phyloP scores from a whole-genome alignment of 208 protist genomes.

The Acanthamoeba castellanii region DNA sequence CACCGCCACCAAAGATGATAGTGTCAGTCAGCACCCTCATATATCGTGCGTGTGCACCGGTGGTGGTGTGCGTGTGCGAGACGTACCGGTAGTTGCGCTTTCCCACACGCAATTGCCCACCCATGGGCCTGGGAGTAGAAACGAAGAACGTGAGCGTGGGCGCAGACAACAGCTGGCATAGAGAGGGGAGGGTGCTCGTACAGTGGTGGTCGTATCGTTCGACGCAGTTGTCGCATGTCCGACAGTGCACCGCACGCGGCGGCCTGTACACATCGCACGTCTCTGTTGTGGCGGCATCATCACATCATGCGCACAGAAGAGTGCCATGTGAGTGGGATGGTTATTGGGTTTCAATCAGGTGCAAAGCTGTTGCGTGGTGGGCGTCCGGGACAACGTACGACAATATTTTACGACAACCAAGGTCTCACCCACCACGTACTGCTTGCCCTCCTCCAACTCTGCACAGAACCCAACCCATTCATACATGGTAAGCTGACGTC shows the following conservation, averaged over 20 bases:
- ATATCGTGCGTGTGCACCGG: neutral
- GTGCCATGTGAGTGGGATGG: neutral
- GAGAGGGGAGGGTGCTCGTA: neutral
- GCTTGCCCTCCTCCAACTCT: slow-evolving; percentile 35
- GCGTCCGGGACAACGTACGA: neutral
- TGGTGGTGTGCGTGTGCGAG: too few relatives aligned
- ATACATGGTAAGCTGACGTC: neutral
- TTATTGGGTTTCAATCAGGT: neutral
- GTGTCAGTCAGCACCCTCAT: too few relatives aligned
- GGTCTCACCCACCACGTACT: neutral
- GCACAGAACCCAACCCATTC: neutral
- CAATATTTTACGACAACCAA: slow-evolving; percentile 66
- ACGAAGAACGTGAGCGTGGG: neutral
- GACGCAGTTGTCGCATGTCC: slow-evolving; percentile 53
- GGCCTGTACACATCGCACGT: slow-evolving; percentile 62
- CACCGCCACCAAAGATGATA: too few relatives aligned
- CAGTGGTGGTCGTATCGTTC: slow-evolving; percentile 69
- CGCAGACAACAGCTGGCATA: neutral
- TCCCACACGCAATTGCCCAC: slow-evolving; percentile 66
- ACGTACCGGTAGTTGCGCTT: slow-evolving; percentile 66
- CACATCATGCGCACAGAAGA: neutral
- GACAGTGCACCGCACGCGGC: slow-evolving; percentile 48
- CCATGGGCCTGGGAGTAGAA: slow-evolving; percentile 41
- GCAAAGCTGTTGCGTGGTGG: too few relatives aligned
- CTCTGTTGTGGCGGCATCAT: neutral